Evolutionary conservation across 2,329 filamentous ascomycete genomes (phyloP), one percentile per base, ranked within the genome.

Genomic region (Aureobasidium sp.): DNA sequence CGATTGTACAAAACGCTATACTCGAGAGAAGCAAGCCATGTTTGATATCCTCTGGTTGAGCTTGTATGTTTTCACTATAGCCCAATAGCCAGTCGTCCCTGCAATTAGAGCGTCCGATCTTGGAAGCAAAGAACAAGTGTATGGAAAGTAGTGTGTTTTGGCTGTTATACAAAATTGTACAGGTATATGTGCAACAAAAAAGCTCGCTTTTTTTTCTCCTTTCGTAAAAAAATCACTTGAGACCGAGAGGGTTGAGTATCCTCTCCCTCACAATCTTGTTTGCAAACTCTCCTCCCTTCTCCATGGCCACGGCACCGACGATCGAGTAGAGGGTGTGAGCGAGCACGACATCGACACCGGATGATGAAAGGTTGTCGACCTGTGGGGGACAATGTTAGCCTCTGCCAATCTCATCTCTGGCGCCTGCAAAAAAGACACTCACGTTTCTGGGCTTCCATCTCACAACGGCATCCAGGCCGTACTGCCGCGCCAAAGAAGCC

Each of bases 401-500:
- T 11, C 11, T 8, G 37, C 0, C 7, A 2, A 21, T n/a, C n/a
- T 29, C 13, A 29, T 4, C 9, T 9, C 27, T 5, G 27, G 9
- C 27, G 4, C 9, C 5, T 5, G 23, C 15, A 6, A 10, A 27
- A n/a, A n/a, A n/a, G n/a, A n/a, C 1, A 72, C 84, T 70, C 78
- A 95, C 91, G 77, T 87, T 81, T 76, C 83, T 84, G 29, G 94
- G 94, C 74, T 88, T 89, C 94, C 94, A 97, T 75, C 94, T 81
- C 65, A 96, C 77, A 25, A 96, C 89, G 40, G 83, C 81, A 61
- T 83, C 75, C 69, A 99, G 70, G 0, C 90, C 88, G 62, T 90
- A 86, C 29, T 83, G 80, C 40, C 81, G 74, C 15, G 87, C 93
- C 62, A 99, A 73, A 60, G 76, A 76, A 35, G 85, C 80, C 62